Conservation (phyloP, 2,329 filamentous ascomycete species). For the Coccinonectria pachysandricola region DNA sequence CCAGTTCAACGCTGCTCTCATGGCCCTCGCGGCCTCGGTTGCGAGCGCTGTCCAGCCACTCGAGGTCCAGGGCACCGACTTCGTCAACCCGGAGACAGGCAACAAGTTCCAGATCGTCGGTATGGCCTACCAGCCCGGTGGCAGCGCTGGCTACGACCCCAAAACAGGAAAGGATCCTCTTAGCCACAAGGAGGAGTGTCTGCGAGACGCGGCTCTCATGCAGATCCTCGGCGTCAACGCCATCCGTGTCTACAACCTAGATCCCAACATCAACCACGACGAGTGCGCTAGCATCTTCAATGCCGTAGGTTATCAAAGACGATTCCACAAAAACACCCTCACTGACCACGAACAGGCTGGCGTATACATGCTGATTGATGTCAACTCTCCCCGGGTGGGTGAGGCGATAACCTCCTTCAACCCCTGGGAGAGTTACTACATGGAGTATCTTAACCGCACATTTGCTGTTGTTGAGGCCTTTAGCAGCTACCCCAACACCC, state of each 20-base stretch:
- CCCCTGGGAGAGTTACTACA: constrained; percentile 51
- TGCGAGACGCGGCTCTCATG: constrained; percentile 56
- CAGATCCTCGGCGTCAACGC: constrained; percentile 56
- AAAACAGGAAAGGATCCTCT: constrained; percentile 45
- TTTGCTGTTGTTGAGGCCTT: constrained; percentile 59
- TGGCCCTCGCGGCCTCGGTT: constrained; percentile 42
- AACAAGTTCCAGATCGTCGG: constrained; percentile 57
- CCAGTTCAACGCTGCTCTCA: constrained; percentile 33
- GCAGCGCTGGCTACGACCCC: constrained; percentile 51
- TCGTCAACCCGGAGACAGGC: constrained; percentile 48
- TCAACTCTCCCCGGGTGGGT: constrained; percentile 53
- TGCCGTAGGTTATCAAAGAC: constrained; percentile 31
- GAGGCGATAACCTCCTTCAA: constrained; percentile 44
- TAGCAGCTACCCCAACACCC: constrained; percentile 55
- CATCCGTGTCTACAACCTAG: constrained; percentile 60
- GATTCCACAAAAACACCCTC: too few species aligned
- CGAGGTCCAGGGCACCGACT: constrained; percentile 45
- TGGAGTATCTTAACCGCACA: constrained; percentile 52
- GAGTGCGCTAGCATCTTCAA: constrained; percentile 60
- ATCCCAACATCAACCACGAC: constrained; percentile 56
- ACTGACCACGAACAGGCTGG: constrained; percentile 44
- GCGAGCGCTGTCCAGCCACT: constrained; percentile 48
- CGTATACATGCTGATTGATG: constrained; percentile 60
- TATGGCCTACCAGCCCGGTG: constrained; percentile 60
- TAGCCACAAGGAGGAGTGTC: constrained; percentile 46